phyloP scores from a whole-genome alignment of 179 eudicot genomes.

The Beta corolliflora region DNA sequence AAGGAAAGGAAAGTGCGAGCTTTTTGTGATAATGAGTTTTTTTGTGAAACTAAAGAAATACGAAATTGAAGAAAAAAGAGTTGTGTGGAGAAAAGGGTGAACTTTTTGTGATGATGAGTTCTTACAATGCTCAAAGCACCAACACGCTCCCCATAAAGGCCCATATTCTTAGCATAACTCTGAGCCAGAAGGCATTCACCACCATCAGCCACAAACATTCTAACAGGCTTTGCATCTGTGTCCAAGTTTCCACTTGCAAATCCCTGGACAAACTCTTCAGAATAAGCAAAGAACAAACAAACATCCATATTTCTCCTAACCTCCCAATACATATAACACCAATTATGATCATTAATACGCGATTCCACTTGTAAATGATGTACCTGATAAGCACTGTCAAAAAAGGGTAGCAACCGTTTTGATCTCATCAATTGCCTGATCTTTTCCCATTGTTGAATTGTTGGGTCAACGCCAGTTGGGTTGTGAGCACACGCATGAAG shows the following conservation, averaged over 20 bases:
- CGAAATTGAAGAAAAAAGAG: not conserved
- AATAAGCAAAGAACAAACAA: slow-evolving; percentile 6
- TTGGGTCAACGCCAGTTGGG: slow-evolving; percentile 98
- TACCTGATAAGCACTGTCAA: slow-evolving; percentile 99
- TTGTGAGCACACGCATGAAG: slow-evolving; percentile 99
- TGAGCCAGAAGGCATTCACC: slow-evolving; percentile 96
- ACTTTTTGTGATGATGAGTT: not conserved
- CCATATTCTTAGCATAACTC: slow-evolving; percentile 98
- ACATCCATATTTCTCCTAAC: not conserved
- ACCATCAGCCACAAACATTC: slow-evolving; percentile 90
- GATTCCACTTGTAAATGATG: not conserved
- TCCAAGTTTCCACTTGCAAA: slow-evolving; percentile 97
- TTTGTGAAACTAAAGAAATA: not conserved
- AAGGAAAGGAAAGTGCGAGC: not conserved
- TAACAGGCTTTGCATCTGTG: slow-evolving; percentile 80
- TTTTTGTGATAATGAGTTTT: too few relatives aligned
- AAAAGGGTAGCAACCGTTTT: slow-evolving; percentile 77
- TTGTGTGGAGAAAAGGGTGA: too few relatives aligned
- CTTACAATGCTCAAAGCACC: slow-evolving; percentile 96
- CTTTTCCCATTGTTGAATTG: slow-evolving; percentile 83
- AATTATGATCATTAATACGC: not conserved
- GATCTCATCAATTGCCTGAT: slow-evolving; percentile 85
- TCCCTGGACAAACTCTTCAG: slow-evolving; percentile 50
- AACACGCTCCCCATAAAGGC: slow-evolving; percentile 97
- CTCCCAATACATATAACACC: not conserved